Conservation (phyloP, 805 yeast species). For the Schizosaccharomyces octosporus region DNA sequence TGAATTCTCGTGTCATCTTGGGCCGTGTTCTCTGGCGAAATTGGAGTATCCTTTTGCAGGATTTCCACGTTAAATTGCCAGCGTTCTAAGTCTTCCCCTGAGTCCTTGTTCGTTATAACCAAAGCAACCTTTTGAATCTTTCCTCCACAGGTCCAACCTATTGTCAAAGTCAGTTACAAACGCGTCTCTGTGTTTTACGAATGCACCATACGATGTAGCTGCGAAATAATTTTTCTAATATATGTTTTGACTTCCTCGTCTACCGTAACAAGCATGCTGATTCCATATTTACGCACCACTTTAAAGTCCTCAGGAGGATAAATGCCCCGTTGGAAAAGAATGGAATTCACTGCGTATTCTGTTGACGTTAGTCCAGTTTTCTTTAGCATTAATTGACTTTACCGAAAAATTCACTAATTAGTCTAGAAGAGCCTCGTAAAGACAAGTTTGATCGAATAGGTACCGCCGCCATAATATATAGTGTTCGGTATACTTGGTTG, state of each 20-base stretch:
- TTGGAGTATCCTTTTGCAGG: neutral
- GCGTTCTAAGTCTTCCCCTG: slow-evolving; percentile 46
- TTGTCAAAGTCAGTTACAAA: neutral
- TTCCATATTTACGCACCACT: slow-evolving; percentile 52
- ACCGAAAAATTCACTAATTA: slow-evolving; percentile 60
- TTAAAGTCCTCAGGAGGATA: slow-evolving; percentile 72
- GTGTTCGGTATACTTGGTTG: too few relatives aligned
- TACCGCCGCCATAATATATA: neutral
- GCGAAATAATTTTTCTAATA: slow-evolving; percentile 39
- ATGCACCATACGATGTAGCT: slow-evolving; percentile 23
- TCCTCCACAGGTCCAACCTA: slow-evolving; percentile 47
- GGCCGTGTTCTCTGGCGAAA: neutral
- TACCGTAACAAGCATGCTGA: slow-evolving; percentile 42
- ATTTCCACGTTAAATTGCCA: slow-evolving; percentile 63
- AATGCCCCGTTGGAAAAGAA: slow-evolving; percentile 69
- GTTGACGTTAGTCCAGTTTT: neutral
- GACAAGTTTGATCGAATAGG: slow-evolving; percentile 21
- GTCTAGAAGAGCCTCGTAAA: slow-evolving; percentile 52
- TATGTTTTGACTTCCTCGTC: slow-evolving; percentile 58
- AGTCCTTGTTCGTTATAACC: slow-evolving; percentile 43
- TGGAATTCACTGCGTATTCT: slow-evolving; percentile 52
- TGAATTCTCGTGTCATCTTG: slow-evolving; percentile 27
- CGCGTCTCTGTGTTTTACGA: neutral
- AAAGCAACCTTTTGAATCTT: slow-evolving; percentile 43
- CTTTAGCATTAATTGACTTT: neutral